Evolutionary conservation across 805 yeast species (phyloP), one percentile per base, ranked within the genome.

Genomic region (Ogataea wickerhamii): DNA sequence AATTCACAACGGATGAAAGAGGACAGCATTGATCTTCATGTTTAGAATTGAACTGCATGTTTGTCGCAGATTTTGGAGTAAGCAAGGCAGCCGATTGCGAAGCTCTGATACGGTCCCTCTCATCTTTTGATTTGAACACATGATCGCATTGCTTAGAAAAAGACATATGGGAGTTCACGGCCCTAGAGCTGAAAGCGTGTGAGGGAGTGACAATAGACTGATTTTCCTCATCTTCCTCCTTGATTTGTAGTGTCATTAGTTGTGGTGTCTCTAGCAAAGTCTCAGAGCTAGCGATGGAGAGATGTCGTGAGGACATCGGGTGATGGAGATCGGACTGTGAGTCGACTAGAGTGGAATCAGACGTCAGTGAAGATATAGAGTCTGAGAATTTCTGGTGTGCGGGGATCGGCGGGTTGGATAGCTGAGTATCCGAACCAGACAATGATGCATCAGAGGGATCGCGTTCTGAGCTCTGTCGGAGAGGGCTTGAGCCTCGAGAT

Each of bases 341-440:
- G 17, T 47, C 50, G 12, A 48, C 41, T 5, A 51, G 39, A 6
- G 56, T 51, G 2, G 48, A 34, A 21, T 51, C 56, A 14, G 56
- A 51, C 12, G 28, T 33, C 14, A 44, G 36, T 11, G 54, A 51
- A 6, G 56, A 49, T 6, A 51, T 41, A 8, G 54, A 51, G 19
- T 44, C 43, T 5, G 47, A 36, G 31, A 26, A 47, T 27, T 43
- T 49, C 19, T 47, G 47, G 30, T 49, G 53, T n/a, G 17, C 17
- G 11, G 11, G 32, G 32, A 16, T 8, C 6, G 20, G 32, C 32
- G 20, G 6, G 10, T 18, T 7, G 12, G 32, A 29, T 10, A 17
- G 32, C 8, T 26, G 14, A 7, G 29, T 10, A 14, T 13, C 11
- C 7, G 17, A 12, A 10, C n/a, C 29, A 11, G 29, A 14, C 11